Conservation (phyloP, 805 yeast species). For the Saccharomycopsis lassenensis region DNA sequence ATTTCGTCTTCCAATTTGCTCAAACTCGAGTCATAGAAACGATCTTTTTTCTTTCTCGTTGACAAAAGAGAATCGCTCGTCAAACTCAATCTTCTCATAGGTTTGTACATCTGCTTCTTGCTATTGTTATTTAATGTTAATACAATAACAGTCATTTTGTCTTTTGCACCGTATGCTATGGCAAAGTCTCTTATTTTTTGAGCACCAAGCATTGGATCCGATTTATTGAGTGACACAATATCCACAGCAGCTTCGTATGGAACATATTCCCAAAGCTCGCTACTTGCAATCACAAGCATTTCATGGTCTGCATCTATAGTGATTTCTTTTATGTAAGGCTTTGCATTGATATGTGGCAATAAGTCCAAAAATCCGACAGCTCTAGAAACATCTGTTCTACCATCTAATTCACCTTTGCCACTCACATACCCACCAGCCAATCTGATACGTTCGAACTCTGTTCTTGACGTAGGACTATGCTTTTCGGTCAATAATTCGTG, state of each 20-base stretch:
- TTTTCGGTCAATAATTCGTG: slow-evolving; percentile 58
- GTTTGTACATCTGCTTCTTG: slow-evolving; percentile 3
- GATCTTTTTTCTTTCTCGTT: slow-evolving; percentile 40
- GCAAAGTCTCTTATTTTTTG: slow-evolving; percentile 91
- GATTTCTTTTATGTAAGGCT: slow-evolving; percentile 64
- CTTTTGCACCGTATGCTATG: slow-evolving; percentile 78
- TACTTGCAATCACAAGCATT: slow-evolving; percentile 73
- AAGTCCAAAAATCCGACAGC: slow-evolving; percentile 85
- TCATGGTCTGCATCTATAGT: slow-evolving; percentile 64
- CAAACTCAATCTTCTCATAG: slow-evolving; percentile 20
- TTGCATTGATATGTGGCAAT: slow-evolving; percentile 80
- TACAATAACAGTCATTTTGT: slow-evolving; percentile 72
- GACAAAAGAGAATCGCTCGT: slow-evolving; percentile 28
- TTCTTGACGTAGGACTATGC: slow-evolving; percentile 74
- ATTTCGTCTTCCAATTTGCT: slow-evolving; percentile 84
- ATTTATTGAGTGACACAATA: slow-evolving; percentile 68
- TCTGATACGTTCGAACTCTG: slow-evolving; percentile 77
- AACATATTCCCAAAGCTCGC: slow-evolving; percentile 75
- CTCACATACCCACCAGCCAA: slow-evolving; percentile 87
- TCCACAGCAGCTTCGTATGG: slow-evolving; percentile 84
- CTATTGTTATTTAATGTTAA: slow-evolving; percentile 48
- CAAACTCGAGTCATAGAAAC: slow-evolving; percentile 56
- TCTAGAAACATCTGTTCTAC: slow-evolving; percentile 71
- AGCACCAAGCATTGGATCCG: slow-evolving; percentile 85
- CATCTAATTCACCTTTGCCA: slow-evolving; percentile 76